These are phyloP conservation scores for Ciborinia camelliae DNA, from an alignment of 2,329 filamentous ascomycete genomes.

Conservation along the genomic window DNA sequence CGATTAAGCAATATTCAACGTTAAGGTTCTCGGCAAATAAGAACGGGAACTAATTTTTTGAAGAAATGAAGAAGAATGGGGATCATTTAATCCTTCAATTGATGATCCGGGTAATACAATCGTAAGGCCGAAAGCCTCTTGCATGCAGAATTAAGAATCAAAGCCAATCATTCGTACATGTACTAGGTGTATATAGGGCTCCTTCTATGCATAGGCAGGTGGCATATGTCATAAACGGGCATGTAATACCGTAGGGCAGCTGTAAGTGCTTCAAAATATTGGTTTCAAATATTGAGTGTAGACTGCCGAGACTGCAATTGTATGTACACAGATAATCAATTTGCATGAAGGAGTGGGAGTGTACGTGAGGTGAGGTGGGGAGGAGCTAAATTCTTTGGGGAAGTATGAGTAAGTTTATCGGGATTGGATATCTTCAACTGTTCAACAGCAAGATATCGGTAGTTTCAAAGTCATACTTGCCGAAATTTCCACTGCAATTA, in stretches of 20 bases:
- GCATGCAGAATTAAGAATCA: background rate
- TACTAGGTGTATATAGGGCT: background rate
- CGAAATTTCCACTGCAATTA: background rate
- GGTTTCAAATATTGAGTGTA: background rate
- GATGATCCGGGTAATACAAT: too few species aligned
- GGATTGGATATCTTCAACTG: background rate
- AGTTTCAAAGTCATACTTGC: conserved; percentile 7
- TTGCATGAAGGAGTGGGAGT: background rate
- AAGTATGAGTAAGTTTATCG: background rate
- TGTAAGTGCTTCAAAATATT: background rate
- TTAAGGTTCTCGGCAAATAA: conserved; percentile 8
- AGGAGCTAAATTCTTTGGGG: background rate
- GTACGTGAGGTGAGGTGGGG: background rate
- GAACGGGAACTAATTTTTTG: background rate
- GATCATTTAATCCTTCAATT: background rate
- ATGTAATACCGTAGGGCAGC: background rate
- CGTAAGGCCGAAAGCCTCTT: background rate
- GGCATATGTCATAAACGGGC: background rate
- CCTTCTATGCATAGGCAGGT: background rate
- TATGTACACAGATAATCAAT: background rate
- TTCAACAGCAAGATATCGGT: background rate
- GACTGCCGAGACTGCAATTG: background rate
- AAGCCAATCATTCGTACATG: background rate
- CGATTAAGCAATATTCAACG: background rate
- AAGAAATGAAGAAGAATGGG: background rate